Evolutionary conservation across 106 monocot species (phyloP).

Genomic region (Apostasia ramifera): DNA sequence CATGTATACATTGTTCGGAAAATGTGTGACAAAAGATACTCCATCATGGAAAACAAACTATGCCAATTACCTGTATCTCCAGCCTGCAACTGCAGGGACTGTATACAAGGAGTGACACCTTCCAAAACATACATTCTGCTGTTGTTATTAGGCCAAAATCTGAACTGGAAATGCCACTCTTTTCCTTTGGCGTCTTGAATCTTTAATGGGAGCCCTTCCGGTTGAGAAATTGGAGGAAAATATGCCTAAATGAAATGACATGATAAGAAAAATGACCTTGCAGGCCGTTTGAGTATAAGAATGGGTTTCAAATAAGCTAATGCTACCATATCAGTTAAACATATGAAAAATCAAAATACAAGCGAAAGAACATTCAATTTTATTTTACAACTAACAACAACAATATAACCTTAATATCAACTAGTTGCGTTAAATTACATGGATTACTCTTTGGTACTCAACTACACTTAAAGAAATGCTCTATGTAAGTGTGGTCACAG

Average conservation of each 20-base stretch:
- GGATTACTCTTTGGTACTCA: no score
- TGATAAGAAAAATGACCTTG: no score
- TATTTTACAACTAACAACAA: no score
- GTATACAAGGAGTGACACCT: conserved; percentile 99
- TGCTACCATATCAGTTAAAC: no score
- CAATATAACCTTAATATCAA: no score
- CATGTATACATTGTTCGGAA: neutral
- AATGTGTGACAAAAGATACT: neutral
- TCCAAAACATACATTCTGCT: conserved; percentile 99
- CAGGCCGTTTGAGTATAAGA: no score
- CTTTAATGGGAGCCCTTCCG: conserved; percentile 93
- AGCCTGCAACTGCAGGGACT: conserved; percentile 93
- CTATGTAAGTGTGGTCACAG: no score
- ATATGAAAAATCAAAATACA: no score
- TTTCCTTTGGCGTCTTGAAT: conserved; percentile 91
- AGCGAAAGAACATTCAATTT: no score
- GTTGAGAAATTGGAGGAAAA: conserved; percentile 86
- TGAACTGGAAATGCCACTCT: conserved; percentile 93
- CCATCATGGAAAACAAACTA: neutral
- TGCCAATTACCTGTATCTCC: conserved; percentile 81
- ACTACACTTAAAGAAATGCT: no score
- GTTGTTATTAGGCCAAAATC: conserved; percentile 99
- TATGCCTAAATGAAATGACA: conserved; percentile 51
- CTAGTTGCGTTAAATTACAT: no score
- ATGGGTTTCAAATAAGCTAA: no score